phyloP scores from a whole-genome alignment of 768 basidiomycete species.

The Tulasnella calospora region DNA sequence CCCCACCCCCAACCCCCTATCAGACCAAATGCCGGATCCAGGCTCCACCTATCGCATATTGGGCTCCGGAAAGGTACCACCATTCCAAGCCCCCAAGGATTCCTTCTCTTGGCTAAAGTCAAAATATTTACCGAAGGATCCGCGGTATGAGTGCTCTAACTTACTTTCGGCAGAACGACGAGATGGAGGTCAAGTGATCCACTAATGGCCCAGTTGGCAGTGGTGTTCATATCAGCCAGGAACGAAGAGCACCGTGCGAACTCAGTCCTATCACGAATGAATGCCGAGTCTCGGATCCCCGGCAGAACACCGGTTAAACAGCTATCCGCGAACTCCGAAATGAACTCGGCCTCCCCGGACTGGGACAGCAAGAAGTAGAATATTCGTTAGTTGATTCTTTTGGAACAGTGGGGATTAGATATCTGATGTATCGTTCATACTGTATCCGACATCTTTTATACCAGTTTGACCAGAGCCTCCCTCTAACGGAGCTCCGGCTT shows the following conservation, averaged over 20 bases:
- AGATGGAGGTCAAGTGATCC: neutral
- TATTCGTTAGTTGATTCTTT: neutral
- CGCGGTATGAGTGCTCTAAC: neutral
- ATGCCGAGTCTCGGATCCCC: neutral
- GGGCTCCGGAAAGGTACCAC: neutral
- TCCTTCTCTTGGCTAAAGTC: too few relatives aligned
- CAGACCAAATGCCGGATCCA: neutral
- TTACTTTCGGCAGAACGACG: neutral
- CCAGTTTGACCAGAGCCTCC: neutral
- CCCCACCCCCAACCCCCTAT: neutral
- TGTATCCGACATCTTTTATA: neutral
- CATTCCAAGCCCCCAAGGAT: neutral
- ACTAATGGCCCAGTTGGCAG: too few relatives aligned
- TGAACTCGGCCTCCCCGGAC: neutral
- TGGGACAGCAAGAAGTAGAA: neutral
- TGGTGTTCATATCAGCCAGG: neutral
- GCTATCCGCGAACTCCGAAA: neutral
- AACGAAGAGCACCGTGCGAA: neutral
- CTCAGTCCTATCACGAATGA: neutral
- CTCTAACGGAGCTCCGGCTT: neutral
- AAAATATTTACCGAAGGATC: neutral
- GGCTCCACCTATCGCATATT: too few relatives aligned
- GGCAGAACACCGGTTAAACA: neutral
- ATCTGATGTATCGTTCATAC: neutral
- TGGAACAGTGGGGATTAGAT: neutral